A percentile compares a stretch with the other conserved stretches of the same genome.
phyloP scores from a whole-genome alignment of 768 basidiomycete genomes.

The Infundibulicybe gibba region DNA sequence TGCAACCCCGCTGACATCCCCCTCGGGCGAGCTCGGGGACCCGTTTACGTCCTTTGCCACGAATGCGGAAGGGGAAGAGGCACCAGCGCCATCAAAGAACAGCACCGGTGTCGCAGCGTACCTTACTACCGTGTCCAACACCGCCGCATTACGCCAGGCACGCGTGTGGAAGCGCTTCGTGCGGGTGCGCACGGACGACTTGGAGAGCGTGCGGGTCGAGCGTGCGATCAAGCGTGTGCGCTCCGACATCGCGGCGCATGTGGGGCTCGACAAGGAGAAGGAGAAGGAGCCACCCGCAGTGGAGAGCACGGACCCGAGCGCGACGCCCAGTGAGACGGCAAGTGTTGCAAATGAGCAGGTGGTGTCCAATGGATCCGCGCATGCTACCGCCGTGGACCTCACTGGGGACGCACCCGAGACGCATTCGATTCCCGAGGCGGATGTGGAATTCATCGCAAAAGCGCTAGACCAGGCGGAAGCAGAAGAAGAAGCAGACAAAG shows the following conservation, averaged over 20 bases:
- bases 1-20: conserved; percentile 47
- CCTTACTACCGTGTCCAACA: conserved; percentile 75
- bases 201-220: conserved; percentile 84
- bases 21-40: conserved; percentile 54
- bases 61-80: conserved; percentile 15
- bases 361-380: conserved; percentile 28
- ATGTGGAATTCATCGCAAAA: conserved; percentile 10
- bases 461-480: conserved; percentile 4
- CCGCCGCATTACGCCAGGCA: conserved; percentile 54
- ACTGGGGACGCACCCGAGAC: conserved; percentile 21
- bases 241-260: conserved; percentile 79
- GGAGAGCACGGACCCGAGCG: conserved; percentile 9
- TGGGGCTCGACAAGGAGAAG: conserved; percentile 31
- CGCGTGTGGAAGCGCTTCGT: conserved; percentile 86
- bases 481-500: conserved; percentile 1
- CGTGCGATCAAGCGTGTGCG: conserved; percentile 85
- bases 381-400: conserved; percentile 36
- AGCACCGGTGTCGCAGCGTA: conserved; percentile 74
- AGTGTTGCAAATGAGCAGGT: conserved; percentile 24
- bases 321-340: conserved; percentile 13
- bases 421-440: conserved; percentile 2
- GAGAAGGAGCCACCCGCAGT: conserved; percentile 20
- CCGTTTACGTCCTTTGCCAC: conserved; percentile 50
- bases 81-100: conserved; percentile 37
- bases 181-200: conserved; percentile 79